Evolutionary conservation across 805 yeast genomes (phyloP).

Genomic region (Candida methanosorbosa): DNA sequence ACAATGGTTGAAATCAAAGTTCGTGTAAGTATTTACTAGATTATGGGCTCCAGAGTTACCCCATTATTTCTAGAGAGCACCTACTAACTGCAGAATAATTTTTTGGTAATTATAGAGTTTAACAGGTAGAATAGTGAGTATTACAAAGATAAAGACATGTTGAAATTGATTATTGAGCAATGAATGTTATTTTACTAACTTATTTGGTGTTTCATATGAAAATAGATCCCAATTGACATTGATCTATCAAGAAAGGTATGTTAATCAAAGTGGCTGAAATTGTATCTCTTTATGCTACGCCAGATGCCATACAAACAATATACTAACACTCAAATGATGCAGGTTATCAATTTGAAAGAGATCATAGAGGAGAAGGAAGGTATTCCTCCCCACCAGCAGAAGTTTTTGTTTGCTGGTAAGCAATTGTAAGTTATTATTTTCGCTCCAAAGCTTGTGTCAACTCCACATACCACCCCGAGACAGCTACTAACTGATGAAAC

Average conservation of each 20-base stretch:
- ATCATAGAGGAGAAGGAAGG: slow-evolving; percentile 94
- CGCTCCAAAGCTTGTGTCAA: neutral
- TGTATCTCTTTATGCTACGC: slow-evolving; percentile 15
- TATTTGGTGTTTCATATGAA: neutral
- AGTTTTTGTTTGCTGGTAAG: slow-evolving; percentile 82
- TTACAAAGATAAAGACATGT: too few species aligned
- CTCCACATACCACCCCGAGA: neutral
- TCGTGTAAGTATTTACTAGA: slow-evolving; percentile 19
- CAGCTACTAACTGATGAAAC: slow-evolving; percentile 1
- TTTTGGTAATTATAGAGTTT: slow-evolving; percentile 35
- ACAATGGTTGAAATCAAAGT: slow-evolving; percentile 21
- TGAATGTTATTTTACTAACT: too few species aligned
- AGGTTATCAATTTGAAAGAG: slow-evolving; percentile 62
- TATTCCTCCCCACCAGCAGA: slow-evolving; percentile 92
- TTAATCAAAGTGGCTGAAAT: too few species aligned
- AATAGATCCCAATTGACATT: slow-evolving; percentile 59
- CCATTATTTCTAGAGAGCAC: too few species aligned
- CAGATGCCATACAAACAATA: slow-evolving; percentile 23
- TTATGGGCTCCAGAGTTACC: too few species aligned
- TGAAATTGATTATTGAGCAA: too few species aligned
- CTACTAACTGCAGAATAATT: too few species aligned
- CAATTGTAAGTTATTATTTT: slow-evolving; percentile 54
- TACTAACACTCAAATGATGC: too few species aligned
- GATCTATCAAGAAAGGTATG: slow-evolving; percentile 58
- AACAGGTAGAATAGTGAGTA: slow-evolving; percentile 66